phyloP scores from a whole-genome alignment of 208 protist species.

The Balamuthia mandrillaris region DNA sequence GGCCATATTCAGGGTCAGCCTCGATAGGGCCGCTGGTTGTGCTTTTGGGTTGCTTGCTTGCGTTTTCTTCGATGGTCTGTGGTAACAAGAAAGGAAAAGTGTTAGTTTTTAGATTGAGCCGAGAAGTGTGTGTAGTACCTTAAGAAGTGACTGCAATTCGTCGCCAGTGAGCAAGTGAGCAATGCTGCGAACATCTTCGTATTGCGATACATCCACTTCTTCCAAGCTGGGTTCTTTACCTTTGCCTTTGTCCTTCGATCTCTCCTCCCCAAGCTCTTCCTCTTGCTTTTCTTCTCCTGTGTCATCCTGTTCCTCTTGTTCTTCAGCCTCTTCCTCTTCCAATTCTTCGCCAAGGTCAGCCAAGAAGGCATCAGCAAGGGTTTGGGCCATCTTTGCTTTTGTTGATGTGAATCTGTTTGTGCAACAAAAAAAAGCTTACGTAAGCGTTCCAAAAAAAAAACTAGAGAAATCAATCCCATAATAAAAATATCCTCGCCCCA shows the following conservation, averaged over 20 bases:
- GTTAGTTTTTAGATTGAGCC: neutral
- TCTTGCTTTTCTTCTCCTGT: neutral
- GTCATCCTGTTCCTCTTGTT: neutral
- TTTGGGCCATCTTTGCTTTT: conserved; percentile 6
- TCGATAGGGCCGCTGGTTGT: neutral
- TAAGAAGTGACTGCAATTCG: conserved; percentile 43
- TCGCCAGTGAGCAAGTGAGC: conserved; percentile 41
- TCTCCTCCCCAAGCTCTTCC: neutral
- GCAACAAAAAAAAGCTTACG: no score
- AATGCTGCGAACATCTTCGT: neutral
- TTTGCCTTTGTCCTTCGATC: neutral
- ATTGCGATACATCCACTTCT: neutral
- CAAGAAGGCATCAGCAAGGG: conserved; percentile 64
- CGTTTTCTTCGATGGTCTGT: conserved; percentile 2
- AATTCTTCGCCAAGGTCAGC: conserved; percentile 55
- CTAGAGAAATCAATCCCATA: no score
- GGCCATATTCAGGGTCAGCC: conserved; percentile 52
- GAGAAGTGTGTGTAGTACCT: conserved; percentile 34
- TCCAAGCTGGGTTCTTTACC: neutral
- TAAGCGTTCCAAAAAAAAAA: no score
- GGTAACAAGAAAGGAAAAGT: neutral
- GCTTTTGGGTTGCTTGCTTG: neutral
- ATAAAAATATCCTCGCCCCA: no score
- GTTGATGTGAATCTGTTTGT: no score
- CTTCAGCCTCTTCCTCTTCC: neutral